Conservation (phyloP, 768 basidiomycete genomes). For the Boletales sp. region DNA sequence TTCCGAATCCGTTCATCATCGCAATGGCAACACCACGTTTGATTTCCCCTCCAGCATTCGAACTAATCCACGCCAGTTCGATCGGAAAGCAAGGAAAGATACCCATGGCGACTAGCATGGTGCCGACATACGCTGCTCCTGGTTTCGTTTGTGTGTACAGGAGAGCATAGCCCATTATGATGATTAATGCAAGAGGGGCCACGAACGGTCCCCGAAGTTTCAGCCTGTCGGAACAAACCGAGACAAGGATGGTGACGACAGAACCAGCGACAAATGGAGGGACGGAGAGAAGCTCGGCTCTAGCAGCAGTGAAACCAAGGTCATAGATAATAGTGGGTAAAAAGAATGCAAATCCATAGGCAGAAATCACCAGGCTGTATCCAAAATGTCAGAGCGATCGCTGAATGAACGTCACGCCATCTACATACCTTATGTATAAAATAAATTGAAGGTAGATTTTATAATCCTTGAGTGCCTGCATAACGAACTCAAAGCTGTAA, state of each 20-base stretch:
- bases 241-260: conserved; percentile 35
- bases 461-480: conserved; percentile 47
- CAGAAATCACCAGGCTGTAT: conserved; percentile 38
- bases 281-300: conserved; percentile 45
- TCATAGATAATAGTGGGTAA: conserved; percentile 45
- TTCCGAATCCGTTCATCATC: conserved; percentile 52
- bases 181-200: conserved; percentile 35
- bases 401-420: neutral
- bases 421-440: conserved; percentile 39
- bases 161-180: conserved; percentile 48
- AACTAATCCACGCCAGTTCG: conserved; percentile 48
- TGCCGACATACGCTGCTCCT: conserved; percentile 36
- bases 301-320: conserved; percentile 47
- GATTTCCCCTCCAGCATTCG: conserved; percentile 52
- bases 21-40: conserved; percentile 49
- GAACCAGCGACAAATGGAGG: conserved; percentile 46
- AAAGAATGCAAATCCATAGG: conserved; percentile 45
- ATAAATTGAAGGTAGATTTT: conserved; percentile 31
- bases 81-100: conserved; percentile 45
- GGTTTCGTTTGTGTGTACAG: conserved; percentile 34
- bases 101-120: conserved; percentile 47
- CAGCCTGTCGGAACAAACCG: conserved; percentile 40
- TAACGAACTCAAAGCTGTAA: conserved; percentile 42
- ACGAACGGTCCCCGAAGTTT: conserved; percentile 46
- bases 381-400: conserved; percentile 1